Evolutionary conservation across 2,329 filamentous ascomycete genomes (phyloP).

Genomic region (Westerdykella sp.): DNA sequence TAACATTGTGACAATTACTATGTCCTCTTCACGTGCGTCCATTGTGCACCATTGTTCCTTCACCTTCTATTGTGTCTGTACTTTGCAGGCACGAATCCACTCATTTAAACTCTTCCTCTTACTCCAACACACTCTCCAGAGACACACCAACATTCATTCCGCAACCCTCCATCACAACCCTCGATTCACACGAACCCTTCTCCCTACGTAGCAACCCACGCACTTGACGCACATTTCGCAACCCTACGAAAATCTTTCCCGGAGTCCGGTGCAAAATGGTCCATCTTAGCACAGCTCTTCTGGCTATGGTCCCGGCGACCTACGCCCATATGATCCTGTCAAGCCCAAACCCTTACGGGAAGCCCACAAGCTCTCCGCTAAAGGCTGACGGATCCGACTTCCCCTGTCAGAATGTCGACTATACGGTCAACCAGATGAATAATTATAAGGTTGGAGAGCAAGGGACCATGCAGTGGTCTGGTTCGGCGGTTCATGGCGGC

Average conservation of each 20-base stretch:
- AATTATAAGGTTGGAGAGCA: slow-evolving; percentile 56
- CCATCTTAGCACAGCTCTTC: slow-evolving; percentile 11
- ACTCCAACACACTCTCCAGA: background rate
- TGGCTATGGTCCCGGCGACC: slow-evolving; percentile 49
- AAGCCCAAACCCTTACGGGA: slow-evolving; percentile 59
- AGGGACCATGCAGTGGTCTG: slow-evolving; percentile 33
- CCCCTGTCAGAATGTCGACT: slow-evolving; percentile 63
- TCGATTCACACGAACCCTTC: background rate
- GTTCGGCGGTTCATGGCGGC: slow-evolving; percentile 71
- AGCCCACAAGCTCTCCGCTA: slow-evolving; percentile 58
- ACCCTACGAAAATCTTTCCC: background rate
- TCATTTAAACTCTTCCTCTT: no score
- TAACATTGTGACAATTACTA: no score
- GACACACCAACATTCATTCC: background rate
- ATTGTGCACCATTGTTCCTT: no score
- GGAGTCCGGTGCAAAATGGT: no score
- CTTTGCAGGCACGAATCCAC: no score
- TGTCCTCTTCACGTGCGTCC: no score
- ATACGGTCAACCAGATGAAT: slow-evolving; percentile 50
- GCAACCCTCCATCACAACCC: no score
- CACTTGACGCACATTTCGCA: background rate
- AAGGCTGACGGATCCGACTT: slow-evolving; percentile 56
- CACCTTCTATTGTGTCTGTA: no score
- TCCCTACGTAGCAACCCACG: background rate
- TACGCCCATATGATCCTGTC: slow-evolving; percentile 71